phyloP scores from a whole-genome alignment of 2,329 filamentous ascomycete genomes.

The Sphaerulina populicola region DNA sequence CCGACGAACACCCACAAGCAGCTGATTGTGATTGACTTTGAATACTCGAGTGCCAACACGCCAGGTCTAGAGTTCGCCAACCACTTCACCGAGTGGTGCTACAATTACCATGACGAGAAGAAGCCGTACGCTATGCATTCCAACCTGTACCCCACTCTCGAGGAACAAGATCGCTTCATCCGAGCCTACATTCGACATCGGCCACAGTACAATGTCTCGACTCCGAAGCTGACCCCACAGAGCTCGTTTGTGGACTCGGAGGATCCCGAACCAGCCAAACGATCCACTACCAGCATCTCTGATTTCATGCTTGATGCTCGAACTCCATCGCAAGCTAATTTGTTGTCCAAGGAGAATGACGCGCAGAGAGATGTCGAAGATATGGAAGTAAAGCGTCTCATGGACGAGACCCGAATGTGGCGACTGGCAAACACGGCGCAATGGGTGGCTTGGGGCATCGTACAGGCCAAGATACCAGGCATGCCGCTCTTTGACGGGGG shows the following conservation, averaged over 20 bases:
- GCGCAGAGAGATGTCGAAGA: conserved; percentile 56
- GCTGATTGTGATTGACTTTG: conserved; percentile 94
- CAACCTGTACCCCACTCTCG: conserved; percentile 62
- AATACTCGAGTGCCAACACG: conserved; percentile 85
- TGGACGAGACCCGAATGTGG: conserved; percentile 78
- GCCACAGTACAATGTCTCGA: conserved; percentile 52
- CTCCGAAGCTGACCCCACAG: conserved; percentile 17
- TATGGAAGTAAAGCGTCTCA: conserved; percentile 56
- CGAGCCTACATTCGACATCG: conserved; percentile 78
- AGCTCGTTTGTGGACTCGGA: conserved; percentile 29
- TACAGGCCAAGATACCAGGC: conserved; percentile 80
- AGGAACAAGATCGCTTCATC: conserved; percentile 79
- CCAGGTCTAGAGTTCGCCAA: conserved; percentile 90
- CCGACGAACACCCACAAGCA: conserved; percentile 93
- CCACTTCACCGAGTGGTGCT: conserved; percentile 96
- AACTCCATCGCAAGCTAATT: conserved; percentile 40
- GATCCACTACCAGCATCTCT: conserved; percentile 39
- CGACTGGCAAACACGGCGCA: conserved; percentile 75
- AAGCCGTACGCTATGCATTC: conserved; percentile 57
- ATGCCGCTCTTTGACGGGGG: conserved; percentile 46
- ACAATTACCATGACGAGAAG: conserved; percentile 79
- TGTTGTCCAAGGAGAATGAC: conserved; percentile 19
- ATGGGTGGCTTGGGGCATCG: conserved; percentile 94
- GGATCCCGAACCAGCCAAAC: conserved; percentile 24
- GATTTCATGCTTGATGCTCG: conserved; percentile 68